Evolutionary conservation across 1,139 yeast species (phyloP).

Genomic region (Geotrichum histeridarum): DNA sequence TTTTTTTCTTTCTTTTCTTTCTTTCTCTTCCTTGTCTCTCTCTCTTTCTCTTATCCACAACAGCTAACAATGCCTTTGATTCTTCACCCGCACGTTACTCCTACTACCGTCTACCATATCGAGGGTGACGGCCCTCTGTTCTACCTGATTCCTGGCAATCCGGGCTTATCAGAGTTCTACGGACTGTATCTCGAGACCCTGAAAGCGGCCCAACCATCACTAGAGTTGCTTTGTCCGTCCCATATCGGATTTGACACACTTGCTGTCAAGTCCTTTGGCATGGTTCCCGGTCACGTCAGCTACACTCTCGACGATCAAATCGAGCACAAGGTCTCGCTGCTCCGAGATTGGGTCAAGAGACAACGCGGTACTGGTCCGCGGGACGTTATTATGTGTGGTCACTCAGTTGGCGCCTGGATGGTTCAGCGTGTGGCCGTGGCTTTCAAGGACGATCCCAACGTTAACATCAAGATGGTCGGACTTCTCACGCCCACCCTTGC

Average conservation of each 20-base stretch:
- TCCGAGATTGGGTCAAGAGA: constrained; percentile 34
- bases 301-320: constrained; percentile 49
- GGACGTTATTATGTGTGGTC: constrained; percentile 49
- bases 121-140: constrained; percentile 38
- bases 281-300: constrained; percentile 25
- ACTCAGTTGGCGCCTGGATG: constrained; percentile 59
- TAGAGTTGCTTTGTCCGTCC: constrained; percentile 50
- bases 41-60: background rate
- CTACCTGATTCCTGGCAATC: constrained; percentile 64
- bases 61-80: constrained; percentile 15
- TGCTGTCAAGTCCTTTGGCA: constrained; percentile 26
- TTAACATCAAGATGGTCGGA: constrained; percentile 45
- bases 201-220: constrained; percentile 41
- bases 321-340: constrained; percentile 45
- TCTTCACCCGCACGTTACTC: constrained; percentile 14
- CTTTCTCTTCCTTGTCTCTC: background rate
- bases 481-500: constrained; percentile 60
- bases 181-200: constrained; percentile 46
- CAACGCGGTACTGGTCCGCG: constrained; percentile 25
- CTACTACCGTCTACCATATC: constrained; percentile 25
- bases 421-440: constrained; percentile 46
- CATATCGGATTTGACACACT: constrained; percentile 47
- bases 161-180: constrained; percentile 59
- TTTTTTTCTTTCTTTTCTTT: background rate
- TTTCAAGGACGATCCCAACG: constrained; percentile 20